These are phyloP conservation scores for Cnidoscolus chayamansa DNA, from an alignment of 441 rosid genomes.

Conservation along the genomic window DNA sequence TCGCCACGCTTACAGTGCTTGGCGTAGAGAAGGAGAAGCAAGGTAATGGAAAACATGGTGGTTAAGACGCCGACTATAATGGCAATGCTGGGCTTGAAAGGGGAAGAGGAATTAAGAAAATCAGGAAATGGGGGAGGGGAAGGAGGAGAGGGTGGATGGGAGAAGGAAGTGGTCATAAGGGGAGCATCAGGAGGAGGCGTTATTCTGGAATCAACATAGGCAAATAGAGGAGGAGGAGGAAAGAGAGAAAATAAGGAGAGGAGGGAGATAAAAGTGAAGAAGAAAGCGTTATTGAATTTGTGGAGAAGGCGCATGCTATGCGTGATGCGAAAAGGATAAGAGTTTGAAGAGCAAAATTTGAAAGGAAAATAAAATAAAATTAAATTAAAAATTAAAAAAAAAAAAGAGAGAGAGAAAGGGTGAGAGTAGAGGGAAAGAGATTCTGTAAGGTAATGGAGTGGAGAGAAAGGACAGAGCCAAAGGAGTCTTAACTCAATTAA, in stretches of 20 bases:
- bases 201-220: conserved; percentile 16
- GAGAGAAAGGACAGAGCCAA: conserved; percentile 1
- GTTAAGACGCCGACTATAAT: conserved; percentile 60
- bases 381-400: neutral
- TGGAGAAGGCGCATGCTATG: neutral
- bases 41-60: conserved; percentile 59
- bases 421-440: too few relatives aligned
- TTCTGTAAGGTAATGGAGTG: neutral
- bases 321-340: neutral
- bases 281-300: neutral
- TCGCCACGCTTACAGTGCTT: conserved; percentile 56
- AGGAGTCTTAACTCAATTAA: neutral
- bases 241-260: neutral
- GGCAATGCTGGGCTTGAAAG: conserved; percentile 62
- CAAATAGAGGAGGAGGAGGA: conserved; percentile 9
- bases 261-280: conserved; percentile 3
- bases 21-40: conserved; percentile 74
- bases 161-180: neutral
- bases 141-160: conserved; percentile 13
- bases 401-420: neutral
- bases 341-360: neutral
- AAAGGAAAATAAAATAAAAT: neutral
- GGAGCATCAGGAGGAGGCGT: neutral
- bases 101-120: conserved; percentile 20
- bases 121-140: neutral